Evolutionary conservation across 1,284 basidiomycete genomes (phyloP).

Genomic region (Pseudozyma sp.): DNA sequence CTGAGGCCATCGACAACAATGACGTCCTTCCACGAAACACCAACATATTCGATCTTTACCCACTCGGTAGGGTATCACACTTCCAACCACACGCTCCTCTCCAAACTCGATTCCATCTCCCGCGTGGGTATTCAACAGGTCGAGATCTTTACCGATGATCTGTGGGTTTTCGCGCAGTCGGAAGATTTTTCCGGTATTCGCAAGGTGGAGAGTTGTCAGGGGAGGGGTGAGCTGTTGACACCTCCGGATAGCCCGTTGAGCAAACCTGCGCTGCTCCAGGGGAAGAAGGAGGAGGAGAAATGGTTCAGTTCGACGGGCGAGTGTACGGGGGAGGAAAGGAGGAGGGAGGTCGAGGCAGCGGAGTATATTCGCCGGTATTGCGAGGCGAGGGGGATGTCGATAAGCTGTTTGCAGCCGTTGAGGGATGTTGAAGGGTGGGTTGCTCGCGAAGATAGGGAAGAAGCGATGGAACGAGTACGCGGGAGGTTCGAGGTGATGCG

Average conservation of each 20-base stretch:
- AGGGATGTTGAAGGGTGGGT: conserved; percentile 67
- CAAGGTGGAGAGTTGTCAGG: neutral
- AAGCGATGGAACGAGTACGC: conserved; percentile 24
- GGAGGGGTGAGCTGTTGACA: conserved; percentile 5
- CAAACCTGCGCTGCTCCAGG: neutral
- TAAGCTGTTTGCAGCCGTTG: conserved; percentile 68
- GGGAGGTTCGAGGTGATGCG: conserved; percentile 52
- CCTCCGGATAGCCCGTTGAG: conserved; percentile 16
- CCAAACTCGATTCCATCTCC: conserved; percentile 24
- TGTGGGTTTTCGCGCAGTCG: conserved; percentile 14
- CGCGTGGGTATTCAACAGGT: conserved; percentile 14
- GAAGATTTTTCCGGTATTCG: conserved; percentile 1
- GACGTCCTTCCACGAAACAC: neutral
- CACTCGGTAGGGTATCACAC: conserved; percentile 33
- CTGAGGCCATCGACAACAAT: neutral
- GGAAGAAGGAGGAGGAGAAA: neutral
- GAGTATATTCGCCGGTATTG: conserved; percentile 48
- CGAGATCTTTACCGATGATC: conserved; percentile 43
- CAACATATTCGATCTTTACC: conserved; percentile 31
- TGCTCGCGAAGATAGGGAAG: neutral
- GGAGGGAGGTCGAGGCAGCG: conserved; percentile 55
- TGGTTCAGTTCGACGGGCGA: conserved; percentile 33
- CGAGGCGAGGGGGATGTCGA: conserved; percentile 39
- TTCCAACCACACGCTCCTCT: conserved; percentile 11
- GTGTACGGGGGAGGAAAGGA: conserved; percentile 20